These are phyloP conservation scores for Amanita pseudoporphyria DNA, from an alignment of 768 basidiomycete genomes.

Conservation along the genomic window DNA sequence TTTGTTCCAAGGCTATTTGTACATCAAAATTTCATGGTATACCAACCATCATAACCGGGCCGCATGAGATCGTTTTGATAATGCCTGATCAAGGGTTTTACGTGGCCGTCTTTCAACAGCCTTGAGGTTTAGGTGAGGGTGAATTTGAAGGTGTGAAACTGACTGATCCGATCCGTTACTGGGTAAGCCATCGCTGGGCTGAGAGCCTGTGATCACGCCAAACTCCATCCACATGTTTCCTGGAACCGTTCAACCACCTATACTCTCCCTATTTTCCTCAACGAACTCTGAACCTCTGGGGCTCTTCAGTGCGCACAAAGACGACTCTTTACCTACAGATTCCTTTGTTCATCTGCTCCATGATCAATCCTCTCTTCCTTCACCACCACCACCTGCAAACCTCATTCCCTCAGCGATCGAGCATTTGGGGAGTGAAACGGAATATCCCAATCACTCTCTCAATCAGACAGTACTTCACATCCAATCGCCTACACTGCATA, in stretches of 20 bases:
- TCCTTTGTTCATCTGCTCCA: conserved; percentile 58
- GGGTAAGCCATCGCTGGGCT: no score
- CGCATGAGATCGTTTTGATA: no score
- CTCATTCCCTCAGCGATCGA: conserved; percentile 31
- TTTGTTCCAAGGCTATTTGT: no score
- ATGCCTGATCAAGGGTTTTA: no score
- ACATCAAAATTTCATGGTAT: no score
- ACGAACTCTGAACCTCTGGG: conserved; percentile 52
- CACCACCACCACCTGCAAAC: conserved; percentile 34
- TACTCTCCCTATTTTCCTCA: conserved; percentile 71
- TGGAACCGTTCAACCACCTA: conserved; percentile 45
- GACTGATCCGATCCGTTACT: background rate
- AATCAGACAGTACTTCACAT: conserved; percentile 69
- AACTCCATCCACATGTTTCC: no score
- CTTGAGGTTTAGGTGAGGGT: background rate
- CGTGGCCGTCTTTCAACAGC: background rate
- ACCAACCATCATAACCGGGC: no score
- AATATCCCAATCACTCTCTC: conserved; percentile 27
- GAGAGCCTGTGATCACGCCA: no score
- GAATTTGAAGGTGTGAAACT: background rate
- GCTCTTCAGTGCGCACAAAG: conserved; percentile 40
- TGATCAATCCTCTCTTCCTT: conserved; percentile 44
- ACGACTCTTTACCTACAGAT: conserved; percentile 44
- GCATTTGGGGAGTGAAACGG: conserved; percentile 18
- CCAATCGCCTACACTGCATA: conserved; percentile 64